These are phyloP conservation scores for Amaranthus cruentus DNA, from an alignment of 148 eudicot genomes.

Conservation along the genomic window DNA sequence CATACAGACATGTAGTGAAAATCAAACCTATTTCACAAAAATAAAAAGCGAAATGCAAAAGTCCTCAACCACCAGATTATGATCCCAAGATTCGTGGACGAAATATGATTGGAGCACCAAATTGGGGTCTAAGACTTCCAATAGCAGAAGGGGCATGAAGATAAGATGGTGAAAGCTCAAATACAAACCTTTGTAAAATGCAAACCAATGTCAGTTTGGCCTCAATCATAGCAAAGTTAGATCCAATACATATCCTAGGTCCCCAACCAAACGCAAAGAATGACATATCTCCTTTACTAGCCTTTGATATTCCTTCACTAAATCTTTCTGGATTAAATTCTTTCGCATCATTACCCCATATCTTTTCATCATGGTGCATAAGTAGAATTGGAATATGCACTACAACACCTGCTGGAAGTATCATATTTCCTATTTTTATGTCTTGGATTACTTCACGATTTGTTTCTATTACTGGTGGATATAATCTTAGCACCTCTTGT, in stretches of 20 bases:
- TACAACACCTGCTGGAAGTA: conserved; percentile 13
- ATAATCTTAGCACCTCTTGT: conserved; percentile 21
- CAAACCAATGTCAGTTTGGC: conserved; percentile 21
- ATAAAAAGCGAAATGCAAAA: too few species aligned
- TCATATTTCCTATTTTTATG: conserved; percentile 17
- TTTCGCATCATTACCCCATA: conserved; percentile 35
- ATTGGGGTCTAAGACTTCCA: not conserved
- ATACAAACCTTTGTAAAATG: not conserved
- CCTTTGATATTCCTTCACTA: conserved; percentile 17
- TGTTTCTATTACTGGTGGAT: conserved; percentile 5
- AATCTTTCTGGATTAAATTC: conserved; percentile 37
- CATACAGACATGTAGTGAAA: too few species aligned
- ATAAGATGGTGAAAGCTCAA: conserved; percentile 13
- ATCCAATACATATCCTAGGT: conserved; percentile 37
- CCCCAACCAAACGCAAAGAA: conserved; percentile 32
- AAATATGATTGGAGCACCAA: conserved; percentile 4
- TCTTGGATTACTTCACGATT: conserved; percentile 9
- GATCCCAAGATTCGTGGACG: too few species aligned
- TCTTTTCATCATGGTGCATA: conserved; percentile 10
- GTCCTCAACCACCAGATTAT: too few species aligned
- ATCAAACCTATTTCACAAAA: too few species aligned
- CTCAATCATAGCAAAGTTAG: conserved; percentile 35
- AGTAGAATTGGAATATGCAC: not conserved
- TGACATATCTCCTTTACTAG: conserved; percentile 20
- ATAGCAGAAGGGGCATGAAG: not conserved